Evolutionary conservation across 2,329 filamentous ascomycete species (phyloP), one percentile per base, ranked within the genome.

Genomic region (Fusarium globosum): DNA sequence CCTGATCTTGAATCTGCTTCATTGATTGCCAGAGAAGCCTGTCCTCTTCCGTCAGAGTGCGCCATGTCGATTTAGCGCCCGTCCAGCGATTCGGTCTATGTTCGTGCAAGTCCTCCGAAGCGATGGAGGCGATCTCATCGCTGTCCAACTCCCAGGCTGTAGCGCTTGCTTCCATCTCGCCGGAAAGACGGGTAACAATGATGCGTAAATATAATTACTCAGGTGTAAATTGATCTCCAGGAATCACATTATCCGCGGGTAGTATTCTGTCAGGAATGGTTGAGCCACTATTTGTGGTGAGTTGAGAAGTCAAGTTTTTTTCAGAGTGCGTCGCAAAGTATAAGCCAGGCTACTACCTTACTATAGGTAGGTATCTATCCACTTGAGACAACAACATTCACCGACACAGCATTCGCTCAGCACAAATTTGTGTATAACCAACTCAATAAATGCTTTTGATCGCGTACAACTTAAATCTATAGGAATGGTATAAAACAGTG

Each of bases 51-150:
- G 91, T 94, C 65, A 89, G 83, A 15, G 81, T 77, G 61, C 84
- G 85, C 94, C 95, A 97, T 73, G 91, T 92, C 39, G 88, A 88
- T 21, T 87, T 82, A 3, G 87, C 82, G 2, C 94, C 94, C n/a
- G 81, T 85, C 86, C 93, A 97, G 68, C 90, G 90, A 79, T 96
- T 96, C 15, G 91, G 91, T 4, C 92, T 88, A 51, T 83, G 80
- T 53, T 84, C 79, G 70, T 83, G 77, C 36, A 88, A 82, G 59
- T 87, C 85, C 7, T 85, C 84, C 10, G 86, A 87, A 35, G 81
- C 82, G 74, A 87, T 80, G 18, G 85, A 86, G n/a, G 80, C 80
- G 72, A 84, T 85, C 70, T 86, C 85, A 67, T 85, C 85, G 61
- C 81, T 87, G 72, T 85, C 84, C 33, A 85, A 80, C 71, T 86